A percentile compares a stretch with the other conserved stretches of the same genome.
Evolutionary conservation across 768 basidiomycete genomes (phyloP).

Genomic region (Cubamyces lactineus): DNA sequence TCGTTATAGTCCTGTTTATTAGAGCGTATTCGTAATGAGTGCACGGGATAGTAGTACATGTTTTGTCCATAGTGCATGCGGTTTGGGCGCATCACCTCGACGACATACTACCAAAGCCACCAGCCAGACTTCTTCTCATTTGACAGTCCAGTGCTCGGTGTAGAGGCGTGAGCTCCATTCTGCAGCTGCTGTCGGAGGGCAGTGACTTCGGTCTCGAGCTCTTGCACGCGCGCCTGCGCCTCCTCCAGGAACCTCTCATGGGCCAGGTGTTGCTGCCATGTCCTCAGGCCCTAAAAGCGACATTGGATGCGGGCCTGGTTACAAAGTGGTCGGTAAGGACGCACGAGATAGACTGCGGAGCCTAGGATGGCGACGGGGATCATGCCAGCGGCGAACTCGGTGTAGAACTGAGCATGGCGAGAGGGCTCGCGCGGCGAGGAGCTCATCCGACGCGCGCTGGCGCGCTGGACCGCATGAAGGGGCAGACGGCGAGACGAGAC

Average conservation of each 20-base stretch:
- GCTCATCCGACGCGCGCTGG: slow-evolving; percentile 13
- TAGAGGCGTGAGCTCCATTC: neutral
- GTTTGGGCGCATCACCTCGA: neutral
- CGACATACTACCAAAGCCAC: slow-evolving; percentile 33
- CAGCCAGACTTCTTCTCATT: slow-evolving; percentile 21
- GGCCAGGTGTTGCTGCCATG: slow-evolving; percentile 61
- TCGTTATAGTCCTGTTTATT: slow-evolving; percentile 4
- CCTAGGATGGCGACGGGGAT: slow-evolving; percentile 77
- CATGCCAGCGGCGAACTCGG: slow-evolving; percentile 73
- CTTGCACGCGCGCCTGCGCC: slow-evolving; percentile 52
- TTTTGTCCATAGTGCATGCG: neutral
- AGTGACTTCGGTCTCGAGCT: slow-evolving; percentile 63
- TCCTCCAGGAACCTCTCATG: slow-evolving; percentile 75
- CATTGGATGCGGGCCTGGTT: neutral
- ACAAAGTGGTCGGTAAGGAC: slow-evolving; percentile 26
- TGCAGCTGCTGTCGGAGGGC: slow-evolving; percentile 29
- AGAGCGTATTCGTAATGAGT: slow-evolving; percentile 11
- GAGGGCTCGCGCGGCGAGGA: slow-evolving; percentile 35
- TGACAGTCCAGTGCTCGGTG: neutral
- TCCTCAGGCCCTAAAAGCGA: slow-evolving; percentile 59
- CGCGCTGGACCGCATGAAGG: slow-evolving; percentile 6
- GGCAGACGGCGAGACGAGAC: slow-evolving; percentile 4
- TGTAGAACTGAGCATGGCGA: slow-evolving; percentile 68
- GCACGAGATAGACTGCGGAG: slow-evolving; percentile 76
- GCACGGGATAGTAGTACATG: slow-evolving; percentile 9